Evolutionary conservation across 2,329 filamentous ascomycete species (phyloP), one percentile per base, ranked within the genome.

Genomic region (Paraphaeosphaeria minitans): DNA sequence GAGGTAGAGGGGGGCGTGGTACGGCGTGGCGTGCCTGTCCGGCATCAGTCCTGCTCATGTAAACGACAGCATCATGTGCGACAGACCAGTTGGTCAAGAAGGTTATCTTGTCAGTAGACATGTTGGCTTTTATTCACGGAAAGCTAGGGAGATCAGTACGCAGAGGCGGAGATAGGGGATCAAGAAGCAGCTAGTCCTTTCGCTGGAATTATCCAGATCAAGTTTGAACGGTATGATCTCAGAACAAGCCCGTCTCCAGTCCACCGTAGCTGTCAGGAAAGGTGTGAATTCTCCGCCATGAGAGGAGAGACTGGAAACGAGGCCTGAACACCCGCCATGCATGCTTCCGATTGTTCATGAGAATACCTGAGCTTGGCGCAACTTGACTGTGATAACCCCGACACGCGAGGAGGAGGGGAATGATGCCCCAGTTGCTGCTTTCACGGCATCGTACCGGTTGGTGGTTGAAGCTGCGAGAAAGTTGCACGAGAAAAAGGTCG

Each of bases 201-300:
- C 93, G 93, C 93, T 93, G 90, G 92, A 92, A 95, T 95, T 94
- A 94, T 93, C 92, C 90, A 92, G 91, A 93, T 94, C 91, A 94
- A 94, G 91, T 94, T 92, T 82, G 83, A 83, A 89, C 92, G 91
- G 91, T 95, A 90, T 95, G 87, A 88, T 95, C 90, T 94, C 89
- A 92, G 86, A 84, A 81, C 81, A 78, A 80, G 72, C 68, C 69
- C 65, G 21, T 22, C 45, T 29, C 22, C 22, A 12, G 45, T 27
- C 12, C 35, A 37, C 14, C 35, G 35, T 37, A 37, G 13, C 35
- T 37, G 35, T 37, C 10, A 37, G 9, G 35, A 37, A 12, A 37
- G 13, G 35, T 37, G 5, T 24, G 14, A 31, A 29, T 31, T 47
- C 21, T 47, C 45, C 6, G 45, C 1, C 45, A 14, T n/a, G n/a